These are phyloP conservation scores for Fraxinus velutina DNA, from an alignment of 305 asterid genomes.

Conservation along the genomic window DNA sequence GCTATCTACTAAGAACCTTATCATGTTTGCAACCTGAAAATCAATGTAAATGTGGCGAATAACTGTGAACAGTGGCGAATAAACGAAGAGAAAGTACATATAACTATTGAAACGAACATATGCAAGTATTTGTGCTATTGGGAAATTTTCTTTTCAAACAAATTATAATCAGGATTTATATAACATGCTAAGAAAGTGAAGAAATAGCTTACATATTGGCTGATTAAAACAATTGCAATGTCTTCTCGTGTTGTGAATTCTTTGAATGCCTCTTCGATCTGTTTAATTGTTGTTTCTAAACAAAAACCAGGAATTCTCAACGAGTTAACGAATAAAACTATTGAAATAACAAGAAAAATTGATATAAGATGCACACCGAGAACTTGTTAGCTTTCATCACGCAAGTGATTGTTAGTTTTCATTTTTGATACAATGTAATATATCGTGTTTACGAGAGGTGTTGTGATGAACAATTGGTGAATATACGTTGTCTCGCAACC, in stretches of 20 bases:
- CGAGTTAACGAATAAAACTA: neutral
- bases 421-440: neutral
- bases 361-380: neutral
- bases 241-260: constrained; percentile 91
- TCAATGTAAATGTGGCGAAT: neutral
- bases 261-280: constrained; percentile 90
- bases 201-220: constrained; percentile 68
- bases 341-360: neutral
- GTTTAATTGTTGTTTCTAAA: constrained; percentile 78
- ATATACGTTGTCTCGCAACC: neutral
- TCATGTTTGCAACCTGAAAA: constrained; percentile 84
- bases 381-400: neutral
- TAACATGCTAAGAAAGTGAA: neutral
- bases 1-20: constrained; percentile 85
- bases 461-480: neutral
- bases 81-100: neutral
- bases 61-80: neutral
- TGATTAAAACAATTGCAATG: constrained; percentile 75
- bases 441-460: no score
- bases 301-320: constrained; percentile 22
- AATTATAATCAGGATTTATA: neutral
- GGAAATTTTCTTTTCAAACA: neutral
- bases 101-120: neutral
- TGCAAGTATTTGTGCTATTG: neutral
- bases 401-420: neutral